phyloP scores from a whole-genome alignment of 2,329 filamentous ascomycete genomes.

The Talaromyces sp. region DNA sequence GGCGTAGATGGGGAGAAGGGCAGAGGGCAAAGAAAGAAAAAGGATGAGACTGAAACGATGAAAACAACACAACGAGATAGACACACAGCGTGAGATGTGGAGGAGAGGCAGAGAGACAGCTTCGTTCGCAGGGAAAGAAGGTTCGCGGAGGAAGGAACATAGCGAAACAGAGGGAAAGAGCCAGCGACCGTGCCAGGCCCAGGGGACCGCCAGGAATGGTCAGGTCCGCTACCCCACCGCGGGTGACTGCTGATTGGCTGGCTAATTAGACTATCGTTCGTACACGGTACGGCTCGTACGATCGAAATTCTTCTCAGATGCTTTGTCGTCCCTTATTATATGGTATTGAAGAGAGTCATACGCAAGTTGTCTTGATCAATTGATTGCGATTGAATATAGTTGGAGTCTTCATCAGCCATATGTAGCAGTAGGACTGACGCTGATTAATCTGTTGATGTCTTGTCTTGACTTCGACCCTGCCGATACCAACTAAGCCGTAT shows the following conservation, averaged over 20 bases:
- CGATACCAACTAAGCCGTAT: background rate
- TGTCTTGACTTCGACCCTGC: background rate
- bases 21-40: conserved; percentile 17
- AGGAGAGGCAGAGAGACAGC: conserved; percentile 27
- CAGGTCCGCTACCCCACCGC: background rate
- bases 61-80: conserved; percentile 23
- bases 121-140: conserved; percentile 10
- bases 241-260: background rate
- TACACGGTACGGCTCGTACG: background rate
- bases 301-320: no score
- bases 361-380: background rate
- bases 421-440: background rate
- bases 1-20: conserved; percentile 20
- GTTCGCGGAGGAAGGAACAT: conserved; percentile 3
- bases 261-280: background rate
- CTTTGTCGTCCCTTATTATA: no score
- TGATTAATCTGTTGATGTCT: background rate
- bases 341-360: background rate
- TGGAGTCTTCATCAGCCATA: background rate
- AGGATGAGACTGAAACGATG: conserved; percentile 4
- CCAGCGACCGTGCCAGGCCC: conserved; percentile 22
- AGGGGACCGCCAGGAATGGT: conserved; percentile 24
- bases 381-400: background rate
- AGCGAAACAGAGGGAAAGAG: conserved; percentile 27
- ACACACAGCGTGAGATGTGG: conserved; percentile 28